Percentiles rank a stretch among this genome's conserved stretches.
Conservation (phyloP, 1,284 basidiomycete species). For the Schizophyllum commune region DNA sequence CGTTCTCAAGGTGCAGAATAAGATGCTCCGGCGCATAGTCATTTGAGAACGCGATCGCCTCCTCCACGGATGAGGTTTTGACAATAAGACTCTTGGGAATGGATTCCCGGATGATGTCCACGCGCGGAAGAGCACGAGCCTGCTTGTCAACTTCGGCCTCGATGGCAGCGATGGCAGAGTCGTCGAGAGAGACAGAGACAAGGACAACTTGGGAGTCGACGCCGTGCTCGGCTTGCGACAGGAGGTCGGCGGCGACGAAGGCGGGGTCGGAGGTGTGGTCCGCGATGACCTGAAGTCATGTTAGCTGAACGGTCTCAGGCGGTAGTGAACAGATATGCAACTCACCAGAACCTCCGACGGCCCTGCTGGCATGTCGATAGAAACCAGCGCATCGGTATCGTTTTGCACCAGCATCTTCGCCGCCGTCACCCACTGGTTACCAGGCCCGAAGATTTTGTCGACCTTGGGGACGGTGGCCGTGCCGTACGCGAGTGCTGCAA, state of each 20-base stretch:
- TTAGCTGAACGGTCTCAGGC: neutral
- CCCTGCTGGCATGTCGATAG: constrained; percentile 99
- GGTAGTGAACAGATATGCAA: neutral
- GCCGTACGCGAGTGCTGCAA: constrained; percentile 97
- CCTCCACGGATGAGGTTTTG: constrained; percentile 54
- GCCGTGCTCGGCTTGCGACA: constrained; percentile 98
- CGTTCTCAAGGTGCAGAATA: constrained; percentile 79
- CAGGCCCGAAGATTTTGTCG: constrained; percentile 98
- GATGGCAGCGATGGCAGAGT: constrained; percentile 61
- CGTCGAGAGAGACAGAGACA: constrained; percentile 68
- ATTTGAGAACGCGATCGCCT: constrained; percentile 88
- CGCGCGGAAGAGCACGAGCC: constrained; percentile 80
- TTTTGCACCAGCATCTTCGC: constrained; percentile 99
- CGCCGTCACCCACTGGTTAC: constrained; percentile 99
- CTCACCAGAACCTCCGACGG: constrained; percentile 93
- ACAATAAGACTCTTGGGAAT: constrained; percentile 91
- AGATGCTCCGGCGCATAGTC: constrained; percentile 98
- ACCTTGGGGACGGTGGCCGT: constrained; percentile 96
- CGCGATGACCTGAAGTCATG: constrained; percentile 71
- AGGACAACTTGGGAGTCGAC: constrained; percentile 97
- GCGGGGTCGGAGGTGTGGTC: constrained; percentile 81
- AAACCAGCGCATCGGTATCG: constrained; percentile 94
- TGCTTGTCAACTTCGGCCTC: constrained; percentile 86
- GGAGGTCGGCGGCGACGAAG: constrained; percentile 93
- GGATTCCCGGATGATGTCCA: constrained; percentile 88